Percentiles rank a stretch among this genome's conserved stretches.
These are phyloP conservation scores for Xylona heveae DNA, from an alignment of 495 filamentous ascomycete genomes.

Conservation along the genomic window DNA sequence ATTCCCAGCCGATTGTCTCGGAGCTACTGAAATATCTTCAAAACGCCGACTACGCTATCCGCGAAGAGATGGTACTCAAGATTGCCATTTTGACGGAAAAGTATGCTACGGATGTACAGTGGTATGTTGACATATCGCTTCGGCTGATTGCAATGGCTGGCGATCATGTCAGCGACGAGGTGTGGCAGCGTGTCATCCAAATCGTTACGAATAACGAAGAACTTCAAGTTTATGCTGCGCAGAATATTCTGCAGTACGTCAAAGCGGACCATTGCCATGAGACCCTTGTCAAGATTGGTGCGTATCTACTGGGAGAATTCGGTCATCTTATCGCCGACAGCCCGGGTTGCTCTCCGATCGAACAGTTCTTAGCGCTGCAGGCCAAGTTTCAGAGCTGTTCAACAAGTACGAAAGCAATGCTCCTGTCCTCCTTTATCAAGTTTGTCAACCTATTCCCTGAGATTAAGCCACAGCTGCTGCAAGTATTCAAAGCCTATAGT, in stretches of 20 bases:
- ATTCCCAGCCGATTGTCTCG: slow-evolving; percentile 77
- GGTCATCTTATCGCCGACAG: slow-evolving; percentile 96
- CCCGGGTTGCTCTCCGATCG: slow-evolving; percentile 81
- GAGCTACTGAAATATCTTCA: slow-evolving; percentile 91
- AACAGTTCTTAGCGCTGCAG: slow-evolving; percentile 88
- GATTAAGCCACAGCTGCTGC: slow-evolving; percentile 85
- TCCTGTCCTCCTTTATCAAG: slow-evolving; percentile 88
- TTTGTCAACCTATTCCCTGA: slow-evolving; percentile 98
- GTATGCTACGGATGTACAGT: slow-evolving; percentile 93
- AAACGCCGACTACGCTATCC: slow-evolving; percentile 88
- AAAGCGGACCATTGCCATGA: slow-evolving; percentile 89
- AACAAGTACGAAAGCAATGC: slow-evolving; percentile 75
- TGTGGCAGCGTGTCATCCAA: slow-evolving; percentile 97
- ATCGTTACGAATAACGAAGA: slow-evolving; percentile 99
- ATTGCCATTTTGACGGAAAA: slow-evolving; percentile 97
- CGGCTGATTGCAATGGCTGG: slow-evolving; percentile 90
- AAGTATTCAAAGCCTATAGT: slow-evolving; percentile 80
- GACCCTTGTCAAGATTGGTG: slow-evolving; percentile 91
- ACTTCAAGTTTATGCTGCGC: slow-evolving; percentile 86
- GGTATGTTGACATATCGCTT: slow-evolving; percentile 97
- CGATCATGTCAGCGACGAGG: slow-evolving; percentile 97
- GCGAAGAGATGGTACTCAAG: slow-evolving; percentile 98
- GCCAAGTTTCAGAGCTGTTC: slow-evolving; percentile 78
- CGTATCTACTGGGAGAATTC: slow-evolving; percentile 89
- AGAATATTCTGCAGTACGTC: slow-evolving; percentile 73